Conservation (phyloP, 805 yeast species). For the Huiozyma naganishii region DNA sequence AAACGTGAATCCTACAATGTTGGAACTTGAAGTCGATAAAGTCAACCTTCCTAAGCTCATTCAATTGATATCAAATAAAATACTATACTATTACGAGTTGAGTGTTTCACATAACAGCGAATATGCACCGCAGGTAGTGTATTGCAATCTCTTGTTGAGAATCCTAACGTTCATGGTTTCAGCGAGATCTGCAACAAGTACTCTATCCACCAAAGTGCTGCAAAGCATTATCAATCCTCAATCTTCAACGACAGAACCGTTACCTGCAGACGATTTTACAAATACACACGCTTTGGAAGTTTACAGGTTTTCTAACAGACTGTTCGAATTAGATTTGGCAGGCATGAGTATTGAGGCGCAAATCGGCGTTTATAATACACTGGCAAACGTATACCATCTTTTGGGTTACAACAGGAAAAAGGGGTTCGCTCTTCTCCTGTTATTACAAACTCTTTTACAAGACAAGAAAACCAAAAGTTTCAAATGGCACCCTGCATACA, state of each 20-base stretch:
- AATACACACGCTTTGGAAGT: constrained; percentile 30
- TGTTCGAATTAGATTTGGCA: constrained; percentile 36
- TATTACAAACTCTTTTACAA: constrained; percentile 43
- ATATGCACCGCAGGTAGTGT: constrained; percentile 71
- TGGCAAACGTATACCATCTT: constrained; percentile 54
- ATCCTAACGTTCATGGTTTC: constrained; percentile 49
- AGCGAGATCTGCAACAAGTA: constrained; percentile 36
- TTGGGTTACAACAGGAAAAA: constrained; percentile 57
- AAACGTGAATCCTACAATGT: neutral
- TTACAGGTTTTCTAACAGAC: constrained; percentile 35
- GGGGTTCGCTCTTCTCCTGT: constrained; percentile 55
- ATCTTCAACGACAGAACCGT: constrained; percentile 13
- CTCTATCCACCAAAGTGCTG: constrained; percentile 33
- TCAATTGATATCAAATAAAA: constrained; percentile 29
- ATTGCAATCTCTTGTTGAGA: constrained; percentile 60
- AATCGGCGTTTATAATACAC: constrained; percentile 49
- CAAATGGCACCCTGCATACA: constrained; percentile 26
- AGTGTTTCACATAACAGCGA: constrained; percentile 57
- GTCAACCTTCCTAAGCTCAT: constrained; percentile 30
- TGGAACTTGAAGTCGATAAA: constrained; percentile 12
- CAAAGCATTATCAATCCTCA: constrained; percentile 33
- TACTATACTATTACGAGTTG: constrained; percentile 35
- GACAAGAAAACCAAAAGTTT: constrained; percentile 17
- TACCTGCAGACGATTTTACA: neutral
- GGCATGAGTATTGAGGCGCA: constrained; percentile 42